phyloP scores from a whole-genome alignment of 805 yeast species.

The Metschnikowia henanensis region DNA sequence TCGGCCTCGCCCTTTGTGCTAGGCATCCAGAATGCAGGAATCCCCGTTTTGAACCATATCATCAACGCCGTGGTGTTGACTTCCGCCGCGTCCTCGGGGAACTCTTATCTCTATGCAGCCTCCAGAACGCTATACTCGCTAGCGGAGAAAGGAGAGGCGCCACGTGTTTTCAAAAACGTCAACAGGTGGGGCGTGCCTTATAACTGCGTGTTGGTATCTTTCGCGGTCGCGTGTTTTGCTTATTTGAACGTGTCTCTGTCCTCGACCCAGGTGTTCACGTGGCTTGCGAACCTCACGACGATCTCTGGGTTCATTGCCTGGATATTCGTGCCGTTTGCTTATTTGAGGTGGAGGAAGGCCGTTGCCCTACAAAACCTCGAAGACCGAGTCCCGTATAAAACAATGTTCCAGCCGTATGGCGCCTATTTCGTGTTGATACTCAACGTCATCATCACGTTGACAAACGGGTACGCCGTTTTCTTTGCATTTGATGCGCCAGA shows the following conservation, averaged over 20 bases:
- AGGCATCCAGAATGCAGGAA: constrained; percentile 70
- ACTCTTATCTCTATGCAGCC: constrained; percentile 21
- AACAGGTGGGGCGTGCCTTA: constrained; percentile 48
- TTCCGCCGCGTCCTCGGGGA: constrained; percentile 47
- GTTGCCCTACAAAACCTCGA: constrained; percentile 49
- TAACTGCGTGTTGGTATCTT: constrained; percentile 31
- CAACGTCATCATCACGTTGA: constrained; percentile 53
- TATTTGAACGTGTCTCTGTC: constrained; percentile 55
- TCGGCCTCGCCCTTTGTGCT: constrained; percentile 82
- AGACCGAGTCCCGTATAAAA: constrained; percentile 58
- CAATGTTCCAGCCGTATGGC: constrained; percentile 56
- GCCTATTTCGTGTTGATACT: constrained; percentile 54
- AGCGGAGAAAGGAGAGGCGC: constrained; percentile 19
- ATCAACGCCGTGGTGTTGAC: constrained; percentile 77
- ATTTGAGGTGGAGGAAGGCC: constrained; percentile 66
- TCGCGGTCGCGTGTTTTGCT: constrained; percentile 45
- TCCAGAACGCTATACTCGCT: constrained; percentile 21
- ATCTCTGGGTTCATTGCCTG: constrained; percentile 68
- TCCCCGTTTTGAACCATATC: constrained; percentile 68
- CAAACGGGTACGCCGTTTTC: constrained; percentile 75
- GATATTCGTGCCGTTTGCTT: constrained; percentile 53
- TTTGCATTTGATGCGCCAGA: constrained; percentile 55
- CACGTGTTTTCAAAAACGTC: constrained; percentile 16
- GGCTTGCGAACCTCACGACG: constrained; percentile 69
- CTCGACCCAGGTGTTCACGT: constrained; percentile 54